These are phyloP conservation scores for Picochlorum sp. DNA, from an alignment of 139 green algal species.

Conservation along the genomic window DNA sequence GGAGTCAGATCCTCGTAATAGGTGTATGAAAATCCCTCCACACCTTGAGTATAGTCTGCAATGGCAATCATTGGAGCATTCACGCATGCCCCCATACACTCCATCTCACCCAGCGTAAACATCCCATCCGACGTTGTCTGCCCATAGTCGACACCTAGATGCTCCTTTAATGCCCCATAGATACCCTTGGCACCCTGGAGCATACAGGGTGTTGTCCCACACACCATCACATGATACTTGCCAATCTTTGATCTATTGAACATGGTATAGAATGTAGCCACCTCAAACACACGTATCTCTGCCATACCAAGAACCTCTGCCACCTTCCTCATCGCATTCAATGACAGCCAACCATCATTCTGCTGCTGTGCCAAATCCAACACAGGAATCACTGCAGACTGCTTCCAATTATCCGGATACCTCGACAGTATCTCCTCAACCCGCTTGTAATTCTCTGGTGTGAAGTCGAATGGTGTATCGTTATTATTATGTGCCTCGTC, in stretches of 20 bases:
- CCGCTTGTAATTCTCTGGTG: constrained; percentile 59
- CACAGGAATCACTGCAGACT: constrained; percentile 84
- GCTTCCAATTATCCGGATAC: constrained; percentile 96
- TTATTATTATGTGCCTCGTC: constrained; percentile 70
- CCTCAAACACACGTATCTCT: constrained; percentile 92
- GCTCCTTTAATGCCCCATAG: constrained; percentile 60
- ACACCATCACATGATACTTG: constrained; percentile 97
- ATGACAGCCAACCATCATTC: constrained; percentile 82
- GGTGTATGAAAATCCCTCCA: constrained; percentile 79
- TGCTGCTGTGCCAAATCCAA: constrained; percentile 97
- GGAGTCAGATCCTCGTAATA: constrained; percentile 97
- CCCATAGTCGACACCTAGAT: constrained; percentile 60
- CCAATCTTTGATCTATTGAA: constrained; percentile 95
- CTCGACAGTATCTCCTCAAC: constrained; percentile 65
- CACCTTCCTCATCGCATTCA: constrained; percentile 88
- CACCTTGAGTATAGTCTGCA: constrained; percentile 73
- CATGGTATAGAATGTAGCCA: constrained; percentile 99
- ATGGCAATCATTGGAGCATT: constrained; percentile 98
- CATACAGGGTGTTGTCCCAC: constrained; percentile 93
- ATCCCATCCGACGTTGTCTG: constrained; percentile 77
- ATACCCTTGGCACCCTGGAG: constrained; percentile 61
- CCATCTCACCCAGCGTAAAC: constrained; percentile 98
- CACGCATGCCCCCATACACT: constrained; percentile 99
- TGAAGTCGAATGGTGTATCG: constrained; percentile 78
- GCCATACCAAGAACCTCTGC: constrained; percentile 78